These are phyloP conservation scores for Schizothecium vesticola DNA, from an alignment of 495 filamentous ascomycete genomes.

Conservation along the genomic window DNA sequence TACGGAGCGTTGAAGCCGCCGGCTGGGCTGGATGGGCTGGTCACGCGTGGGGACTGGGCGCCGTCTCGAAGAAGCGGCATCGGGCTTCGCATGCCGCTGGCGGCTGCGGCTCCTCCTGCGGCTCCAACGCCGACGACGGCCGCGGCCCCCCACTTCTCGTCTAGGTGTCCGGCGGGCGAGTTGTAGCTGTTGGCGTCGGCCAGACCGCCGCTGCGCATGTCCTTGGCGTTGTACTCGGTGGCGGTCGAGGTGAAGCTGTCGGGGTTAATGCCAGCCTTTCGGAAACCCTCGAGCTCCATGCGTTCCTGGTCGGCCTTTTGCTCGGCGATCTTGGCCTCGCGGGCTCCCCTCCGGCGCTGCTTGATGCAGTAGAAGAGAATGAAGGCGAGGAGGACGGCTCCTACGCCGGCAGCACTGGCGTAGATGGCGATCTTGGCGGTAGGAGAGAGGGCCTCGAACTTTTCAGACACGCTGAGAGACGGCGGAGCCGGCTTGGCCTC, in stretches of 20 bases:
- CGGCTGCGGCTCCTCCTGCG: conserved; percentile 24
- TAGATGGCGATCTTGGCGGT: conserved; percentile 57
- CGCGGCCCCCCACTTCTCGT: conserved; percentile 20
- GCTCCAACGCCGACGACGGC: conserved; percentile 18
- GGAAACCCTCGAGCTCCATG: conserved; percentile 56
- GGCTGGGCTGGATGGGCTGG: conserved; percentile 10
- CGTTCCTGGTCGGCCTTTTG: conserved; percentile 54
- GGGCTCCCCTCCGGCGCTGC: conserved; percentile 60
- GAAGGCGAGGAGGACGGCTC: conserved; percentile 41
- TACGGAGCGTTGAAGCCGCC: conserved; percentile 10
- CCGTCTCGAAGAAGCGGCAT: conserved; percentile 30
- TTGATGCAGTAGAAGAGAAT: conserved; percentile 58
- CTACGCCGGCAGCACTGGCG: conserved; percentile 47
- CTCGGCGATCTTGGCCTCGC: conserved; percentile 54
- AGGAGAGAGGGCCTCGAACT: conserved; percentile 52
- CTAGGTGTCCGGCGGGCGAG: conserved; percentile 24
- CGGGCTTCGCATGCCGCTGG: conserved; percentile 25
- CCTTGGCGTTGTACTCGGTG: conserved; percentile 36
- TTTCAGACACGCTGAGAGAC: conserved; percentile 36
- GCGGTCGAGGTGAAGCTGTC: conserved; percentile 38
- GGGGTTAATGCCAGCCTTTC: conserved; percentile 39
- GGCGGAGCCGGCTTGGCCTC: conserved; percentile 29
- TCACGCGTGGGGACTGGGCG: conserved; percentile 22
- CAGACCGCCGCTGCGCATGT: conserved; percentile 31
- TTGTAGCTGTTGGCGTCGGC: conserved; percentile 30